Evolutionary conservation across 2,329 filamentous ascomycete genomes (phyloP).

Genomic region (Sporothrix humicola): DNA sequence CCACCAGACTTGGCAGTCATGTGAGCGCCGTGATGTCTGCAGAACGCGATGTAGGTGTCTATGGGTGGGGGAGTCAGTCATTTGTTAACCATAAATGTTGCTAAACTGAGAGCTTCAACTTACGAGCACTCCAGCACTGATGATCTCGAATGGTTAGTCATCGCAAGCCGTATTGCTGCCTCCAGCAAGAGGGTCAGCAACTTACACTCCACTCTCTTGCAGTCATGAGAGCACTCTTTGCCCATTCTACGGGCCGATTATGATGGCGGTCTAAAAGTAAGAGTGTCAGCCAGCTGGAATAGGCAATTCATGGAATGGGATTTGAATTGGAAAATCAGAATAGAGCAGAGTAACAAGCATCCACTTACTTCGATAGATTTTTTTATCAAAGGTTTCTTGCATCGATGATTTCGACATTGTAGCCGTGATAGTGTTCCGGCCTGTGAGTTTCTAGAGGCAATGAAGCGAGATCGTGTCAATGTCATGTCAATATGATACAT

Average conservation of each 20-base stretch:
- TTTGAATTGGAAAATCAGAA: not conserved
- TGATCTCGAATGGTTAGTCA: constrained; percentile 2
- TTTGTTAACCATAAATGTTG: not conserved
- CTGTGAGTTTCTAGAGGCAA: not conserved
- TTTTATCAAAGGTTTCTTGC: not conserved
- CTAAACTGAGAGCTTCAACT: not conserved
- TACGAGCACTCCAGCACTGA: not conserved
- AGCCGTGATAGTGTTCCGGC: not conserved
- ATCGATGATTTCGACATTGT: not conserved
- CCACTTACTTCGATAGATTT: not conserved
- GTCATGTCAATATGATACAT: not conserved
- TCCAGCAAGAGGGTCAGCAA: not conserved
- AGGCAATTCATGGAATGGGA: not conserved
- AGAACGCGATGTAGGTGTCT: constrained; percentile 10
- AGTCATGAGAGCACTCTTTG: not conserved
- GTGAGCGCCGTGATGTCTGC: not conserved
- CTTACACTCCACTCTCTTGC: constrained; percentile 4
- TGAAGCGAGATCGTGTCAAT: not conserved
- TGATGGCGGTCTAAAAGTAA: not conserved
- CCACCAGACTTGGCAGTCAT: not conserved
- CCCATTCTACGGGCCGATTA: not conserved
- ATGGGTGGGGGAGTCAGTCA: not conserved
- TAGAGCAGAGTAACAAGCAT: not conserved
- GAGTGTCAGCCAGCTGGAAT: not conserved
- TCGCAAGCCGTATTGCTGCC: not conserved